Base-by-base conservation (phyloP, 345 rosid genomes). In the Lagerstroemia speciosa region DNA sequence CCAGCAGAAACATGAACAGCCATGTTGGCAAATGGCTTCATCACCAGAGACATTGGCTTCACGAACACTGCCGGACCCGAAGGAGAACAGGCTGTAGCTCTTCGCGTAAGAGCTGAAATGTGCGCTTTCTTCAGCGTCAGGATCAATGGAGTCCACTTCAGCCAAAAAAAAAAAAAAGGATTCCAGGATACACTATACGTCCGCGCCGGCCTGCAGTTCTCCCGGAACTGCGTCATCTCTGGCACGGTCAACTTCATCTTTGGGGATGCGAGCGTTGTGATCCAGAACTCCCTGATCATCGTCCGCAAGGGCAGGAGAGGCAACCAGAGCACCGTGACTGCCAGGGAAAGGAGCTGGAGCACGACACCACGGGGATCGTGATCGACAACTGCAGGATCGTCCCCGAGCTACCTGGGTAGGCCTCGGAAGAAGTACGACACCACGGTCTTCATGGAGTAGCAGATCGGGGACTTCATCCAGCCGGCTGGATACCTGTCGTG, bases 191-290 rank as follows among this genome's bases (percentile, higher is more conserved):
- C 95, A 0, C 70, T 91, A 62, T 85, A 78, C 68, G 75, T 77
- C 55, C 91, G 89, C 70, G 69, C 80, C 71, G 72, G 78, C 30
- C 81, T 91, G 20, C 91, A 87, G 34, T 89, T 85, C 84, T 89
- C 79, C 88, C 81, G 91, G 45, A 80, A 89, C 73, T 77, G 81
- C 43, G 84, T 82, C 66, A 82, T 91, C 43, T 83, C 97, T 0
- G 93, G 91, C 45, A 91, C 91, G 0, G 72, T 87, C 15, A 93
- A 91, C 66, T 91, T 89, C 93, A 83, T 89, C 83, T 89, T 91
- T 70, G 96, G 96, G 0, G 84, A 84, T 64, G 83, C 87, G 3
- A 62, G 80, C 0, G 69, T 82, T 12, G 68, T 87, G 53, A 84
- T 89, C 76, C 96, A 91, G 53, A 87, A 82, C 86, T 89, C 90